A percentile compares a stretch with the other conserved stretches of the same genome.
Evolutionary conservation across 2,329 filamentous ascomycete species (phyloP).

Genomic region (Neonectria punicea): DNA sequence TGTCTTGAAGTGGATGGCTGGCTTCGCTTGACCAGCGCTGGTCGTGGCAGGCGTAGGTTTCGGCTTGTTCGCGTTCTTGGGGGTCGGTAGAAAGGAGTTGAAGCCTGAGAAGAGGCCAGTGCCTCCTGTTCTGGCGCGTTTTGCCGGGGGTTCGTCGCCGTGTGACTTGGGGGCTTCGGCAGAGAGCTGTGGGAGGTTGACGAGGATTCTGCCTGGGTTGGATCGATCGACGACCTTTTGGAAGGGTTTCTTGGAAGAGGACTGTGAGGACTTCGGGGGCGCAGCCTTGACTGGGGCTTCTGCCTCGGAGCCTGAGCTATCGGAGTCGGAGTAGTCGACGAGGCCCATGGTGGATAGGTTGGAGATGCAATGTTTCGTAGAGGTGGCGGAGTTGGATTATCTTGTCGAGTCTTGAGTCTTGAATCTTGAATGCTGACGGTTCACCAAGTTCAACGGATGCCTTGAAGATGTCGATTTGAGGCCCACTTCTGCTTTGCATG

Average conservation of each 20-base stretch:
- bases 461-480: not conserved
- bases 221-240: constrained; percentile 84
- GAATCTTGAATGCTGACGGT: constrained; percentile 16
- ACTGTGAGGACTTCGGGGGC: constrained; percentile 44
- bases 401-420: not conserved
- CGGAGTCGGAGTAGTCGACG: constrained; percentile 87
- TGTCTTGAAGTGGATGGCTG: constrained; percentile 77
- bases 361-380: not conserved
- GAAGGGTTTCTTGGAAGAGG: constrained; percentile 68
- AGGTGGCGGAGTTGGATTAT: not conserved
- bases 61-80: constrained; percentile 68
- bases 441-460: not conserved
- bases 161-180: constrained; percentile 50
- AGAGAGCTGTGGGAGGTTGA: constrained; percentile 74
- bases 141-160: constrained; percentile 67
- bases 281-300: constrained; percentile 43
- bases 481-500: constrained; percentile 31
- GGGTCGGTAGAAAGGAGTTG: constrained; percentile 86
- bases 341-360: constrained; percentile 70
- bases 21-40: constrained; percentile 29
- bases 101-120: constrained; percentile 80
- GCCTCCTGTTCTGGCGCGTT: constrained; percentile 69
- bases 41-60: constrained; percentile 45
- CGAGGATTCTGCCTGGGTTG: constrained; percentile 84
- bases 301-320: constrained; percentile 75